These are phyloP conservation scores for Antarctomyces pellizariae DNA, from an alignment of 495 filamentous ascomycete species.

Conservation along the genomic window DNA sequence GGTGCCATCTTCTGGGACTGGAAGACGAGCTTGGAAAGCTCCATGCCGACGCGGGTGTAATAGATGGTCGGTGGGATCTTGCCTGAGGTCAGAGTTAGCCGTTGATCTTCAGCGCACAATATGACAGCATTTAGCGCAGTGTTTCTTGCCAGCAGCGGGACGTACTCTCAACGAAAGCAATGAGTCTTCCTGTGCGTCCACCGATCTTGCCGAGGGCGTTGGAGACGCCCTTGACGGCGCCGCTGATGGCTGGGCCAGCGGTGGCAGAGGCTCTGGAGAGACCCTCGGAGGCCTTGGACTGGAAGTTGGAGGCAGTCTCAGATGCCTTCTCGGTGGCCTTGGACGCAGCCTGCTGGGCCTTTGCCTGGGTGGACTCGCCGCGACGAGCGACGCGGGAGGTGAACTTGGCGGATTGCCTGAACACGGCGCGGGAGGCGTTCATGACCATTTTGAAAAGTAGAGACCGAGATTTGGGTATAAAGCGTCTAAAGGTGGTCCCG, in stretches of 20 bases:
- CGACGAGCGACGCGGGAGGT: conserved; percentile 30
- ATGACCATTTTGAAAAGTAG: conserved; percentile 17
- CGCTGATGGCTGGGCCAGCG: conserved; percentile 52
- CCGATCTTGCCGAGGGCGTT: conserved; percentile 53
- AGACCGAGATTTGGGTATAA: neutral
- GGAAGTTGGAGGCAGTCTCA: conserved; percentile 34
- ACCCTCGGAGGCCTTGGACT: conserved; percentile 63
- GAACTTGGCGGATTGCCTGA: conserved; percentile 32
- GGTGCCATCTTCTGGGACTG: conserved; percentile 75
- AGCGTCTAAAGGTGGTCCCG: conserved; percentile 3
- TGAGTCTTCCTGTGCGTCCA: conserved; percentile 59
- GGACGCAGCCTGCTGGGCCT: too few species aligned
- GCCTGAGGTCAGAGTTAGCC: conserved; percentile 27
- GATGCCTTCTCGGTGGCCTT: conserved; percentile 50
- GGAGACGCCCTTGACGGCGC: conserved; percentile 37
- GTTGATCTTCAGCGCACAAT: conserved; percentile 5
- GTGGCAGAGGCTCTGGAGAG: conserved; percentile 61
- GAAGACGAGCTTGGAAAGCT: conserved; percentile 72
- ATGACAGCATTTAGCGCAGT: neutral
- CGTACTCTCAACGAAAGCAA: conserved; percentile 75
- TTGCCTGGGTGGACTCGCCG: conserved; percentile 41
- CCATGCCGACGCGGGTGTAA: conserved; percentile 72
- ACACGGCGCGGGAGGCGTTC: conserved; percentile 28
- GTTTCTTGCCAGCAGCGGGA: conserved; percentile 6
- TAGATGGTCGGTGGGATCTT: conserved; percentile 69